Percentiles rank a stretch among this genome's conserved stretches.
Evolutionary conservation across 2,329 filamentous ascomycete genomes (phyloP).

Genomic region (Cryoendolithus antarcticus): DNA sequence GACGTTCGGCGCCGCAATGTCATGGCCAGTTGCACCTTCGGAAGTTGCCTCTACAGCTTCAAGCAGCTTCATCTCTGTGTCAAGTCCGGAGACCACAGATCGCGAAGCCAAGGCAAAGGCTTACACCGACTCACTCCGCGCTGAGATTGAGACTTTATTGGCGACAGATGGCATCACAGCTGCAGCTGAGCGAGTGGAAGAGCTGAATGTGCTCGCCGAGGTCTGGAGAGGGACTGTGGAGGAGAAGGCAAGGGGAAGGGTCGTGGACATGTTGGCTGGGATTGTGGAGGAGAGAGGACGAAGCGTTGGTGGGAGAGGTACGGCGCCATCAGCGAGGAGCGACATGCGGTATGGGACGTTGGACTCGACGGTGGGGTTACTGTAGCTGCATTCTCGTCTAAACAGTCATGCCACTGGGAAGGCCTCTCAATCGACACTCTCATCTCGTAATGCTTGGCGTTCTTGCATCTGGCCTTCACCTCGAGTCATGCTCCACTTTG

Average conservation of each 20-base stretch:
- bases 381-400: slow-evolving; percentile 10
- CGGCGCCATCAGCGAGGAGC: slow-evolving; percentile 6
- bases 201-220: slow-evolving; percentile 60
- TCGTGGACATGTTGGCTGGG: slow-evolving; percentile 70
- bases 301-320: slow-evolving; percentile 26
- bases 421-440: too few relatives aligned
- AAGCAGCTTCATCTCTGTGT: slow-evolving; percentile 71
- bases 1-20: slow-evolving; percentile 89
- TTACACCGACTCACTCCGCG: slow-evolving; percentile 55
- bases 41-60: slow-evolving; percentile 73
- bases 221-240: slow-evolving; percentile 96
- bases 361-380: slow-evolving; percentile 1
- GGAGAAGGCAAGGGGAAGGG: slow-evolving; percentile 69
- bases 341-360: slow-evolving; percentile 6
- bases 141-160: slow-evolving; percentile 60
- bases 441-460: too few relatives aligned
- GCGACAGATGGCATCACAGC: slow-evolving; percentile 43
- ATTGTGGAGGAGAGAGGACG: slow-evolving; percentile 63
- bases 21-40: slow-evolving; percentile 82
- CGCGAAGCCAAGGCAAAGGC: slow-evolving; percentile 81
- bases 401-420: neutral
- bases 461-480: too few relatives aligned
- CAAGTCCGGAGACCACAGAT: slow-evolving; percentile 53
- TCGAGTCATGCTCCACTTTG: too few relatives aligned
- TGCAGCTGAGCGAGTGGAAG: slow-evolving; percentile 61